Conservation (phyloP, 2,329 filamentous ascomycete genomes). For the Fusarium sp. region DNA sequence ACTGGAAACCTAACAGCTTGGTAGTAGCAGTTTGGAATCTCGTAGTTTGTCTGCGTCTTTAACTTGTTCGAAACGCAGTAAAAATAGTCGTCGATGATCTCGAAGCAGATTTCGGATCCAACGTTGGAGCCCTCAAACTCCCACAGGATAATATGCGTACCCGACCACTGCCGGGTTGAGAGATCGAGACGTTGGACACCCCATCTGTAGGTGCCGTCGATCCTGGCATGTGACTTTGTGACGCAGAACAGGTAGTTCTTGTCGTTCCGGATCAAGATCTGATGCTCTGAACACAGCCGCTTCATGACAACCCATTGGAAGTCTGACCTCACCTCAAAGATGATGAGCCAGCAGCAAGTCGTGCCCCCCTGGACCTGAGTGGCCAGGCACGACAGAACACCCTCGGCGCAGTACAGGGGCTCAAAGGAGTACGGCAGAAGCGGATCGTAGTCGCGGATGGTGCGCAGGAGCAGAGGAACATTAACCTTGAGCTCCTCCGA, state of each 20-base stretch:
- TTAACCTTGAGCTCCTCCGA: conserved; percentile 67
- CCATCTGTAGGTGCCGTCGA: conserved; percentile 73
- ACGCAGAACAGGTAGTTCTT: conserved; percentile 73
- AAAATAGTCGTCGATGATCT: conserved; percentile 73
- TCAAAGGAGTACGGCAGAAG: conserved; percentile 60
- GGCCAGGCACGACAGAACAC: conserved; percentile 69
- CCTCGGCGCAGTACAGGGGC: conserved; percentile 68
- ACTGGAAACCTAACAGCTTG: conserved; percentile 74
- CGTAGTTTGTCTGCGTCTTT: conserved; percentile 70
- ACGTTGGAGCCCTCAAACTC: conserved; percentile 74
- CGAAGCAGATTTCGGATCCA: conserved; percentile 77
- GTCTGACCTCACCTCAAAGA: conserved; percentile 55
- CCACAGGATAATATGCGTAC: conserved; percentile 62
- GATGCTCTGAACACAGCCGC: conserved; percentile 60
- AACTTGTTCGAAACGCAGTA: conserved; percentile 78
- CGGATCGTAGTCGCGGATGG: conserved; percentile 51
- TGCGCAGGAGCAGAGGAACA: conserved; percentile 57
- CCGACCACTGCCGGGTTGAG: conserved; percentile 52
- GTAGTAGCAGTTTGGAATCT: conserved; percentile 78
- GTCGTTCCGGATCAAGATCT: conserved; percentile 77
- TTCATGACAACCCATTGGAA: conserved; percentile 55
- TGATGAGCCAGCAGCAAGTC: conserved; percentile 64
- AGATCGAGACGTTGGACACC: conserved; percentile 67
- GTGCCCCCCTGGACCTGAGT: conserved; percentile 52
- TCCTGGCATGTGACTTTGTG: conserved; percentile 66